A percentile compares a stretch with the other conserved stretches of the same genome.
phyloP scores from a whole-genome alignment of 106 monocot species.

The Hemerocallis citrina region DNA sequence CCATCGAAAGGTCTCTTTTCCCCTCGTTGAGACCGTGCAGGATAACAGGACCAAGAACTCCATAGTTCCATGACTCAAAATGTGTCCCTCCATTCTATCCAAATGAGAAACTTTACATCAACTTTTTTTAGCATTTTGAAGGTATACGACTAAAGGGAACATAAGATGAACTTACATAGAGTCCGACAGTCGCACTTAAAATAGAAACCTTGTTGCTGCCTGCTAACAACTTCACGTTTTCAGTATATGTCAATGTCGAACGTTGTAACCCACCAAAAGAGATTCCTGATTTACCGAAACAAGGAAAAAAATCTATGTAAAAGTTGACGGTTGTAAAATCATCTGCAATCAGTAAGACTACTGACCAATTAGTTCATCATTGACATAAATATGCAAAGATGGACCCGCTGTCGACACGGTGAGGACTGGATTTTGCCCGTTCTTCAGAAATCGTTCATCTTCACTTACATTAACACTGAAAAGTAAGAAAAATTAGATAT shows the following conservation, averaged over 20 bases:
- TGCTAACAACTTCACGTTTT: constrained; percentile 61
- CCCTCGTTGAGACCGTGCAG: constrained; percentile 52
- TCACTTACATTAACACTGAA: constrained; percentile 48
- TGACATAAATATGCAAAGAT: constrained; percentile 60
- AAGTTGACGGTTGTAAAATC: no score
- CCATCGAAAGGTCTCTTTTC: constrained; percentile 52
- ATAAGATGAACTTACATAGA: constrained; percentile 50
- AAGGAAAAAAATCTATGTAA: not conserved
- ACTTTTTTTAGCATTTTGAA: not conserved
- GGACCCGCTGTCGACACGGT: constrained; percentile 57
- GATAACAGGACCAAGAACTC: constrained; percentile 65
- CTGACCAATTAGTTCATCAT: constrained; percentile 49
- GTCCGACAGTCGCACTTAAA: constrained; percentile 76
- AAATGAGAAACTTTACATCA: not conserved
- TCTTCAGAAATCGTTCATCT: constrained; percentile 55
- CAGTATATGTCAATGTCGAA: constrained; percentile 68
- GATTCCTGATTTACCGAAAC: constrained; percentile 49
- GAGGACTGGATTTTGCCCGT: constrained; percentile 36
- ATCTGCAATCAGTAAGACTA: not conserved
- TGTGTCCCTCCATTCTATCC: constrained; percentile 52
- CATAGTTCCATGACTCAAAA: constrained; percentile 67
- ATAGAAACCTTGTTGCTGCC: constrained; percentile 87
- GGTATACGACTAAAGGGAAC: not conserved
- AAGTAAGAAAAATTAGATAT: not conserved
- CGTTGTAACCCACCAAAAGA: constrained; percentile 61